phyloP scores from a whole-genome alignment of 805 yeast species.

The Starmera dryadoides region DNA sequence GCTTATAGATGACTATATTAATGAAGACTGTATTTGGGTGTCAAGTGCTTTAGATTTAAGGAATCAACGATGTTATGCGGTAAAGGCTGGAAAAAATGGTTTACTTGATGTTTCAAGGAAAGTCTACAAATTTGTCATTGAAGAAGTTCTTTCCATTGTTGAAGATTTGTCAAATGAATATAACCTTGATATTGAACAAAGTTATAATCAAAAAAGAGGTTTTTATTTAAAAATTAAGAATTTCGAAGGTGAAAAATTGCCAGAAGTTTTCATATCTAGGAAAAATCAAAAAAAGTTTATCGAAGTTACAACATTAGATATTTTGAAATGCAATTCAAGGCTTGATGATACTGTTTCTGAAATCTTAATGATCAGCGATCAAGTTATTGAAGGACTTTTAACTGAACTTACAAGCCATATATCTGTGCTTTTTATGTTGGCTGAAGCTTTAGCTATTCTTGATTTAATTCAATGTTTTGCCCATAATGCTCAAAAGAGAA shows the following conservation, averaged over 20 bases:
- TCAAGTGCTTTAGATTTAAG: constrained; percentile 29
- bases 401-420: constrained; percentile 19
- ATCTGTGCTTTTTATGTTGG: constrained; percentile 31
- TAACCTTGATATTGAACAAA: constrained; percentile 21
- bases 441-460: constrained; percentile 35
- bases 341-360: constrained; percentile 33
- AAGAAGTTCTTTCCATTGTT: constrained; percentile 26
- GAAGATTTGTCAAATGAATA: constrained; percentile 18
- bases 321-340: constrained; percentile 33
- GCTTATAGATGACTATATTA: constrained; percentile 25
- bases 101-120: constrained; percentile 37
- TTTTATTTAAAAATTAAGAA: constrained; percentile 28
- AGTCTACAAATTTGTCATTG: constrained; percentile 28
- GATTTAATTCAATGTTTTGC: constrained; percentile 33
- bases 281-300: constrained; percentile 21
- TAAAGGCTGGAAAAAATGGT: constrained; percentile 37
- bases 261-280: constrained; percentile 27
- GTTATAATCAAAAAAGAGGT: constrained; percentile 30
- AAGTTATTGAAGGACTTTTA: constrained; percentile 25
- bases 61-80: constrained; percentile 38
- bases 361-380: constrained; percentile 34
- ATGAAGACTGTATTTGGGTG: constrained; percentile 38
- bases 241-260: constrained; percentile 17
- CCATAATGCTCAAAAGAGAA: constrained; percentile 12
- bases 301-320: constrained; percentile 33